Percentiles rank a stretch among this genome's conserved stretches.
phyloP scores from a whole-genome alignment of 2,329 filamentous ascomycete genomes.

The Hymenoscyphus linearis region DNA sequence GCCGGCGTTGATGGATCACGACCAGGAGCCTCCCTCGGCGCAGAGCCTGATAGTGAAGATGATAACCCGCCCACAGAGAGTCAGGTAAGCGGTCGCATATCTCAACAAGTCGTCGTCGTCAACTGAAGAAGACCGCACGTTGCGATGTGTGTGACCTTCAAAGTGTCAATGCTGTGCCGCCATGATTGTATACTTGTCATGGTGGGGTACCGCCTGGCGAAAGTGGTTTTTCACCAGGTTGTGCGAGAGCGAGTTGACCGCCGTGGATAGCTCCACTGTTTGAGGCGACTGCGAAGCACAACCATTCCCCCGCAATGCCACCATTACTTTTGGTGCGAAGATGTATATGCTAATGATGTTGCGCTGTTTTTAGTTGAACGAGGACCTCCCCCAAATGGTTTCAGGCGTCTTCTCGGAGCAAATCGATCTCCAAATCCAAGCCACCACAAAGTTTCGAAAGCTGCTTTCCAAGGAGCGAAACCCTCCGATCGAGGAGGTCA shows the following conservation, averaged over 20 bases:
- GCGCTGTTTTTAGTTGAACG: slow-evolving; percentile 68
- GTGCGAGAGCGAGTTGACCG: slow-evolving; percentile 18
- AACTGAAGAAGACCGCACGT: neutral
- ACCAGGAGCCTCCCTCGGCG: slow-evolving; percentile 76
- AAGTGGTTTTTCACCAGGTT: slow-evolving; percentile 30
- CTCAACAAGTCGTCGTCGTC: neutral
- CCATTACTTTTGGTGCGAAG: slow-evolving; percentile 2
- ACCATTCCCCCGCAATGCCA: slow-evolving; percentile 9
- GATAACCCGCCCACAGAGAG: slow-evolving; percentile 91
- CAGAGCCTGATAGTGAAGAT: slow-evolving; percentile 94
- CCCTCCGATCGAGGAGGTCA: slow-evolving; percentile 97
- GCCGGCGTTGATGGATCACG: slow-evolving; percentile 69
- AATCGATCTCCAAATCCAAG: slow-evolving; percentile 95
- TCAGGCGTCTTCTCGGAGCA: slow-evolving; percentile 97
- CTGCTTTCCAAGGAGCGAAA: slow-evolving; percentile 97
- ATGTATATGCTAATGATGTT: slow-evolving; percentile 19
- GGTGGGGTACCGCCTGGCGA: slow-evolving; percentile 27
- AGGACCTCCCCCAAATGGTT: slow-evolving; percentile 98
- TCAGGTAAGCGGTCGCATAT: slow-evolving; percentile 62
- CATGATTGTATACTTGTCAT: slow-evolving; percentile 25
- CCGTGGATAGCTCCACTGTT: slow-evolving; percentile 15
- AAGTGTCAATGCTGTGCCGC: neutral
- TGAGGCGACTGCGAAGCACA: slow-evolving; percentile 6
- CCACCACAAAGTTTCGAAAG: slow-evolving; percentile 98
- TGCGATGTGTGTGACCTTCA: neutral